Percentiles rank a stretch among this genome's conserved stretches.
Conservation (phyloP, 257 asterid species). For the Rubia yunnanensis region DNA sequence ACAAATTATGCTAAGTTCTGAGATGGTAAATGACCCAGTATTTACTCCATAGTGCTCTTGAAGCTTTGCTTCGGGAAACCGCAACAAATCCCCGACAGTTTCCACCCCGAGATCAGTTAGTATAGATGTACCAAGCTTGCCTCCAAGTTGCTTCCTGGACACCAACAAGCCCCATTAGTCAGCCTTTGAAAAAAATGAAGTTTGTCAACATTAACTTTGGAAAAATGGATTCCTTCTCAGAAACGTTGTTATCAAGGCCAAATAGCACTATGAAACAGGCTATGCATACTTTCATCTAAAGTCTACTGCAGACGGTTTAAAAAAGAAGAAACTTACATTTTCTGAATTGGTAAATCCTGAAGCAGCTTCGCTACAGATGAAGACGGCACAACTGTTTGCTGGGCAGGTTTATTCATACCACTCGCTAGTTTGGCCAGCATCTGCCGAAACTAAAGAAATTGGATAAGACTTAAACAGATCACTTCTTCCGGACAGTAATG, state of each 20-base stretch:
- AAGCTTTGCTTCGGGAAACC: conserved; percentile 73
- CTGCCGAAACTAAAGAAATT: conserved; percentile 35
- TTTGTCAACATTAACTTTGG: neutral
- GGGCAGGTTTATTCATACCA: conserved; percentile 98
- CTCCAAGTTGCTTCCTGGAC: conserved; percentile 96
- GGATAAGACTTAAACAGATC: conserved; percentile 6
- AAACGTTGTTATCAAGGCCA: neutral
- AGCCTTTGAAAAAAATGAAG: neutral
- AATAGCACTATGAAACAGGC: neutral
- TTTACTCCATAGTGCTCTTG: conserved; percentile 79
- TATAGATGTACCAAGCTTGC: conserved; percentile 87
- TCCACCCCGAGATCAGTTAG: conserved; percentile 66
- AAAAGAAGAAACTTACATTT: conserved; percentile 42
- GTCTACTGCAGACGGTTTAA: neutral
- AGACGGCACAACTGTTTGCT: conserved; percentile 80
- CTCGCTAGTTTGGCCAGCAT: conserved; percentile 95
- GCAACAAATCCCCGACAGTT: conserved; percentile 87
- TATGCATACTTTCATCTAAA: neutral
- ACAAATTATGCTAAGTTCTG: conserved; percentile 3
- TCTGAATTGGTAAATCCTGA: conserved; percentile 66
- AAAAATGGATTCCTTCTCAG: neutral
- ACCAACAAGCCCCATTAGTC: conserved; percentile 2
- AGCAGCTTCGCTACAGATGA: conserved; percentile 67
- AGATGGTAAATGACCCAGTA: conserved; percentile 62
- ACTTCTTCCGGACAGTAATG: neutral